Base-by-base conservation (phyloP, 495 filamentous ascomycete genomes). In the Hyaloscypha bicolor region DNA sequence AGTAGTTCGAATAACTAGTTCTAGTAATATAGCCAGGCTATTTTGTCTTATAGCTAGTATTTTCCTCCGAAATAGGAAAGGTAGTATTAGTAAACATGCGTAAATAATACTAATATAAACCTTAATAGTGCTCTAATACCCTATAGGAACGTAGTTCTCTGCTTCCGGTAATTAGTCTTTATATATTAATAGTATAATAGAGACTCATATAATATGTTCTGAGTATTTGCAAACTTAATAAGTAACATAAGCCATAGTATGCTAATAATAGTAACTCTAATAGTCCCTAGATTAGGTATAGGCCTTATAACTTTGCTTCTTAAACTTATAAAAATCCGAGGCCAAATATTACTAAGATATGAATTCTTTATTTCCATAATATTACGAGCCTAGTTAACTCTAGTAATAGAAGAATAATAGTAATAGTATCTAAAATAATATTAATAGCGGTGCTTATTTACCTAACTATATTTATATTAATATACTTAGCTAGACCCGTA, bases 321-420 rank as follows among this genome's bases (percentile, higher is more conserved):
- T 25, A 25, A 31, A 67, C 75, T 69, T 58, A 75, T 73, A 77
- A 66, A 62, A 68, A 74, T 3, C 83, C 80, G 8, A 82, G 65
- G 9, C 76, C 33, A 64, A 84, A 85, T 22, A 84, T 79, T 16
- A 69, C 71, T 1, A 79, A 74, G 5, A 83, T 72, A 37, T 78
- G 74, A 31, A 76, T 45, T 53, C 79, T 81, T 66, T 81, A 73
- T 6, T 67, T 73, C 31, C 65, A 67, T n/a, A 78, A 77, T 53
- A 84, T 78, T 2, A 79, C 78, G 12, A 83, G 68, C 0, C 71
- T 71, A 74, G 77, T 79, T 29, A 86, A 73, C 9, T 77, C 76
- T 9, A 81, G 82, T 53, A 88, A 75, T 0, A 86, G 86, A 52
- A 87, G 79, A 0, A 83, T 33, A 52, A 84, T 80, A 57, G 84